Percentiles rank a stretch among this genome's conserved stretches.
Conservation (phyloP, 495 filamentous ascomycete genomes). For the Parmelia sp. region DNA sequence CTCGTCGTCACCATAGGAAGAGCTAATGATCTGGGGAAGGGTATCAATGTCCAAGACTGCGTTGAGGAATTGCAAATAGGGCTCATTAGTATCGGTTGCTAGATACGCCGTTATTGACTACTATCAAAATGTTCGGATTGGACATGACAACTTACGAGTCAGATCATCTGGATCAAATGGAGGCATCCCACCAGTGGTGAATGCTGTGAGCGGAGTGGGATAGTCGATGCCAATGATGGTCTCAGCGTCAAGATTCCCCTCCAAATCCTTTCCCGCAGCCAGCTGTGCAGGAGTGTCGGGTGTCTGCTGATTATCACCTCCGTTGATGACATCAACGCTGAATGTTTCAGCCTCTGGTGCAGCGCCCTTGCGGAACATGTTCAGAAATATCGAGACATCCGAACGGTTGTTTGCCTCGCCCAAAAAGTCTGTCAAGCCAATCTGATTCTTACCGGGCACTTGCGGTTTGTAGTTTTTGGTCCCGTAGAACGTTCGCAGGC, state of each 20-base stretch:
- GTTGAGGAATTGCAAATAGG: slow-evolving; percentile 65
- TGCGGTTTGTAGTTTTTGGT: slow-evolving; percentile 45
- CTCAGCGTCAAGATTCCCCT: slow-evolving; percentile 44
- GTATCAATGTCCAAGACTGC: slow-evolving; percentile 48
- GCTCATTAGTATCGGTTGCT: slow-evolving; percentile 63
- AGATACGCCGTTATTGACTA: slow-evolving; percentile 29
- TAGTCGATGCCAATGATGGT: slow-evolving; percentile 47
- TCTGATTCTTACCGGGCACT: slow-evolving; percentile 37
- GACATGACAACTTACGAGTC: slow-evolving; percentile 10
- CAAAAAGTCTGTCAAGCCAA: slow-evolving; percentile 47
- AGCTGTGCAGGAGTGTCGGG: slow-evolving; percentile 31
- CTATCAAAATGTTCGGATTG: background rate
- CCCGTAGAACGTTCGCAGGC: slow-evolving; percentile 49
- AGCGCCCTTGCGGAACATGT: slow-evolving; percentile 45
- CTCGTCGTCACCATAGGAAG: slow-evolving; percentile 78
- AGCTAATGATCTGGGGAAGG: slow-evolving; percentile 69
- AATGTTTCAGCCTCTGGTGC: slow-evolving; percentile 38
- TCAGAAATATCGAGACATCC: slow-evolving; percentile 44
- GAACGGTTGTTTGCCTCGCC: slow-evolving; percentile 44
- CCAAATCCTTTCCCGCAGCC: slow-evolving; percentile 28
- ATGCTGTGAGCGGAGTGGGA: slow-evolving; percentile 58
- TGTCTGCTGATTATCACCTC: slow-evolving; percentile 36
- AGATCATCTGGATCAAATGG: slow-evolving; percentile 55
- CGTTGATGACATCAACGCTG: slow-evolving; percentile 37
- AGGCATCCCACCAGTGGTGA: slow-evolving; percentile 59